A percentile compares a stretch with the other conserved stretches of the same genome.
Evolutionary conservation across 306 rosid species (phyloP).

Genomic region (Pueraria montana): DNA sequence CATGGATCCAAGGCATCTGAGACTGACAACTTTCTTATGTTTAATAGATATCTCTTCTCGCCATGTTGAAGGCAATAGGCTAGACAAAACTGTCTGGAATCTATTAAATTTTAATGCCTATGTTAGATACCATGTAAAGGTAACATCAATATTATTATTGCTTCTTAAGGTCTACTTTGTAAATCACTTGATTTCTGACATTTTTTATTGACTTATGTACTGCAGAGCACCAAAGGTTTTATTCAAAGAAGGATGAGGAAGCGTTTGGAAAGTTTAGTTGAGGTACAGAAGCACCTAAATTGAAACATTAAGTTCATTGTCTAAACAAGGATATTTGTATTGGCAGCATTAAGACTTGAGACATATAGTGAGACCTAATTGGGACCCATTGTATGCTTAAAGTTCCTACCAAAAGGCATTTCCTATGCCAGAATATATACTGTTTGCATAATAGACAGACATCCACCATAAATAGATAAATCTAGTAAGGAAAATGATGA

Average conservation of each 20-base stretch:
- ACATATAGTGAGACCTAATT: slow-evolving; percentile 23
- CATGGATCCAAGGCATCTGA: slow-evolving; percentile 30
- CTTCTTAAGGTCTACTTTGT: slow-evolving; percentile 19
- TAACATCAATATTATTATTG: slow-evolving; percentile 37
- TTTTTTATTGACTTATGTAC: slow-evolving; percentile 33
- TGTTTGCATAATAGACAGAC: slow-evolving; percentile 13
- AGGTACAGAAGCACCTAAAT: slow-evolving; percentile 58
- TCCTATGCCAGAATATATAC: not conserved
- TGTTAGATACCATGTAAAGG: slow-evolving; percentile 84
- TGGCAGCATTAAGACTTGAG: slow-evolving; percentile 8
- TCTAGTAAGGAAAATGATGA: slow-evolving; percentile 22
- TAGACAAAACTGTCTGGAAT: slow-evolving; percentile 88
- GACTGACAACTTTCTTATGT: slow-evolving; percentile 31
- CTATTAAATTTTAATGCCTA: slow-evolving; percentile 78
- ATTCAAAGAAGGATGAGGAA: slow-evolving; percentile 91
- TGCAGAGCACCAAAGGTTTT: slow-evolving; percentile 81
- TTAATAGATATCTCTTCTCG: slow-evolving; percentile 68
- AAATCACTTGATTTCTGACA: slow-evolving; percentile 30
- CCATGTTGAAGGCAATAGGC: slow-evolving; percentile 75
- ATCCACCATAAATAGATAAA: slow-evolving; percentile 34
- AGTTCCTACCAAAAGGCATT: slow-evolving; percentile 9
- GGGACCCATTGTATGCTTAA: slow-evolving; percentile 7
- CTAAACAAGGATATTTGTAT: not conserved
- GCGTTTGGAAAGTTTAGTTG: slow-evolving; percentile 70
- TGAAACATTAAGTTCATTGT: slow-evolving; percentile 11